These are phyloP conservation scores for Suhomyces canberraensis DNA, from an alignment of 805 yeast species.

Conservation along the genomic window DNA sequence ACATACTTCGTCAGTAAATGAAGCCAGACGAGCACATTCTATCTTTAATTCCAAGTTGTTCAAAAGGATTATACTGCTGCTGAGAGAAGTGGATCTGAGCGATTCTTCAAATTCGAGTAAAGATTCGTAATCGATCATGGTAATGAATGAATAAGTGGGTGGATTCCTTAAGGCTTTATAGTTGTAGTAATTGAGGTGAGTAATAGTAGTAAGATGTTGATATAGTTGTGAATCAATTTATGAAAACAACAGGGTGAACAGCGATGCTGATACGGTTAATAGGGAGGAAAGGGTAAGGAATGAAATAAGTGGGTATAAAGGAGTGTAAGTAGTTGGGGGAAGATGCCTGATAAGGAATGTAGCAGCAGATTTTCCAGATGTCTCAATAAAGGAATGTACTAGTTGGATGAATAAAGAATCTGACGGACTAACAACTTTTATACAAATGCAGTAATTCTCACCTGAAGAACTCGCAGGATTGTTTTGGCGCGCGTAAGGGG, in stretches of 20 bases:
- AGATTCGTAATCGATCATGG: conserved; percentile 22
- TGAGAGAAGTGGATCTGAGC: conserved; percentile 16
- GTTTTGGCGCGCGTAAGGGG: conserved; percentile 5
- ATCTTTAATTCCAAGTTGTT: conserved; percentile 26
- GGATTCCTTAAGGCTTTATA: too few relatives aligned
- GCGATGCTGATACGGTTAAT: background rate
- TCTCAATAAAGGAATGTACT: background rate
- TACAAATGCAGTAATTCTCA: conserved; percentile 10
- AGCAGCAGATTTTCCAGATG: background rate
- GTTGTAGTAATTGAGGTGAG: background rate
- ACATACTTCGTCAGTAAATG: conserved; percentile 6
- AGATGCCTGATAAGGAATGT: conserved; percentile 1
- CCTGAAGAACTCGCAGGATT: background rate
- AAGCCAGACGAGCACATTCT: conserved; percentile 17
- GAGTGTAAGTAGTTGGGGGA: conserved; percentile 10
- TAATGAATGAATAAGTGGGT: too few relatives aligned
- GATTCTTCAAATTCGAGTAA: conserved; percentile 36
- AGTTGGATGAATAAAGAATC: background rate
- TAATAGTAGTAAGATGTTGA: background rate
- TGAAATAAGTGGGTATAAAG: conserved; percentile 2
- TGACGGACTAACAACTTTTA: conserved; percentile 6
- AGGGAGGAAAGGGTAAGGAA: background rate
- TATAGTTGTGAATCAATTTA: too few relatives aligned
- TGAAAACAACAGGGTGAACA: background rate
- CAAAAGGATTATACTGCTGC: conserved; percentile 18